Base-by-base conservation (phyloP, 495 filamentous ascomycete species). In the Penicillium antarcticum region DNA sequence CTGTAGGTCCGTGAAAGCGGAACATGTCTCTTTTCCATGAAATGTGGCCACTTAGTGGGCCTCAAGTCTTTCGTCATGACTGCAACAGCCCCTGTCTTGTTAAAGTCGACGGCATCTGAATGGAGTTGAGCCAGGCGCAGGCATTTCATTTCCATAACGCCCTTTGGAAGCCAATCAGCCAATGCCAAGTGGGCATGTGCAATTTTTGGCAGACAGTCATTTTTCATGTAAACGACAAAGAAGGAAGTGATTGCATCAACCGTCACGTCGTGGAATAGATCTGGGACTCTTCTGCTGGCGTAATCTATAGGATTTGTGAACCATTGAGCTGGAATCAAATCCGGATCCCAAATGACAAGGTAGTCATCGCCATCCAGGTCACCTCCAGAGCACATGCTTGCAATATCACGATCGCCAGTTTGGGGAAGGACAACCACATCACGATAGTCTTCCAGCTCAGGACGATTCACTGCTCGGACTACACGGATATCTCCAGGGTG, bases 351-450 rank as follows among this genome's bases (percentile, higher is more conserved):
- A 32, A 97, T 88, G 16, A 97, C 86, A 19, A 96, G 79, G 61
- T 87, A 99, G 62, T 97, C 95, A 57, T 99, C 94, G 0, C 94
- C 94, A 68, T 99, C 94, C 3, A 99, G 74, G 65, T 99, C 94
- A 5, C 94, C 95, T 2, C 94, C 94, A 5, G 94, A 95, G 55
- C 91, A 94, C 94, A 97, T 97, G 52, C 86, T 88, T 7, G 91
- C 80, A 21, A 99, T 67, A 55, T 92, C 89, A 34, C 86, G 77
- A 66, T 97, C 92, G 0, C 94, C 94, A 0, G 76, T 85, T 35
- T 87, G 80, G 1, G 94, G 91, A 35, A 99, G 83, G 5, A 96
- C 91, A 17, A 97, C 86, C 11, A 94, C 88, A 60, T 97, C 83
- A 24, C 80, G 79, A 5, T 97, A 77, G 57, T 96, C 87, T 31